Evolutionary conservation across 1,284 basidiomycete species (phyloP), one percentile per base, ranked within the genome.

Genomic region (Melampsora larici-populina): DNA sequence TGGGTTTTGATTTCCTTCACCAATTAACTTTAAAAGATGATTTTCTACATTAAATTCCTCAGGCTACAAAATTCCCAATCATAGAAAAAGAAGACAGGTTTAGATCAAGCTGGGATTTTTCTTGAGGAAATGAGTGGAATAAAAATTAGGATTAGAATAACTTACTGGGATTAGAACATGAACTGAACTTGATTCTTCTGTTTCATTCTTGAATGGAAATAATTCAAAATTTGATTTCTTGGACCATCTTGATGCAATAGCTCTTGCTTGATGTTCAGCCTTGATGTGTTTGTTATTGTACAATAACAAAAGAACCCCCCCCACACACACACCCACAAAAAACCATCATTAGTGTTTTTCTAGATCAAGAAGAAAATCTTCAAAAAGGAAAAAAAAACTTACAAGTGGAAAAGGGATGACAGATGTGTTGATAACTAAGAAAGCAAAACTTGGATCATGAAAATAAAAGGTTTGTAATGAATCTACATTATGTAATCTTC

Each of bases 191-290:
- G 72, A 65, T 46, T 74, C 72, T 26, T 43, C 49, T 31, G 29
- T 31, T 24, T 74, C 48, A 48, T 74, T 51, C 24, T 2, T n/a
- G 29, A 66, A 64, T 48, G 63, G 72, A 15, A 24, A 18, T 8
- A 74, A 40, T 15, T 60, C 17, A 51, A 74, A 65, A 13, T 11
- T 31, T 29, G 26, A 40, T 18, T 33, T 33, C 31, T 58, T 58
- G 1, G 70, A 72, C 70, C 70, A 72, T 63, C 55, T 29, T 24
- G 70, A 60, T 29, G 70, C 60, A 72, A 72, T 63, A 29, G 70
- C 70, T 40, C 70, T 63, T 7, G 60, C 70, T 72, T 72, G 70
- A 48, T 72, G 62, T 63, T 72, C 70, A 60, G 70, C 70, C 70
- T 70, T 33, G 51, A 26, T 21, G n/a, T n/a, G n/a, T n/a, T n/a